Base-by-base conservation (phyloP, 1,284 basidiomycete genomes). In the Rhodotorula sp. region DNA sequence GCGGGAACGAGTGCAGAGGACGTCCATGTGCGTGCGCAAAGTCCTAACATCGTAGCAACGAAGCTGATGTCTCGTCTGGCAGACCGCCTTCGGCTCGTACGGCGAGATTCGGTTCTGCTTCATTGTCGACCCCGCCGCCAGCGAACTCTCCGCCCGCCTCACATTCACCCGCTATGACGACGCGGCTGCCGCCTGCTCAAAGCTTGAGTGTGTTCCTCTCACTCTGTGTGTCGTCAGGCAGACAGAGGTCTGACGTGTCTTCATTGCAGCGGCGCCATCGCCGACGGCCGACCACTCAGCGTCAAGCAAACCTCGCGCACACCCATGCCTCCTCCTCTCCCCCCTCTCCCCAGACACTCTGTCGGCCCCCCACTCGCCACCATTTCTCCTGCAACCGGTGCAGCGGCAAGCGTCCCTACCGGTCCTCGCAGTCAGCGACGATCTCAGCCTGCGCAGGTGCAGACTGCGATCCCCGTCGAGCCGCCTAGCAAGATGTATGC, bases 81-180 rank as follows among this genome's bases (percentile, higher is more conserved):
- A 74, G 74, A 74, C 74, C 5, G 74, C 74, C 2, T 75, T 75
- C 34, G 68, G 68, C 22, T 53, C 61, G n/a, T 75, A 74, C 40
- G 74, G 74, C 53, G 69, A 68, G 28, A 75, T 71, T 28, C 52
- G 40, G 18, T 69, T 62, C 52, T 72, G 70, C 67, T 72, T 66
- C 59, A 59, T 74, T 34, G 61, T 68, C 54, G 61, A 74, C 44
- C 62, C 65, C n/a, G 22, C 31, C 18, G 46, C 59, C 13, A 48
- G 59, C 9, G 28, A 63, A 37, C 64, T 74, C 28, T 46, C 59
- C 24, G 73, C 73, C 4, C 59, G 73, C 9, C 59, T 74, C n/a
- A 71, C 70, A 15, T 74, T 74, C 59, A 61, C 62, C 30, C 57
- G 54, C 10, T 56, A 68, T 59, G 60, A 59, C 30, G 70, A 72